Evolutionary conservation across 176 grass and related monocot genomes (phyloP).

Genomic region (Oropetium thomaeum): DNA sequence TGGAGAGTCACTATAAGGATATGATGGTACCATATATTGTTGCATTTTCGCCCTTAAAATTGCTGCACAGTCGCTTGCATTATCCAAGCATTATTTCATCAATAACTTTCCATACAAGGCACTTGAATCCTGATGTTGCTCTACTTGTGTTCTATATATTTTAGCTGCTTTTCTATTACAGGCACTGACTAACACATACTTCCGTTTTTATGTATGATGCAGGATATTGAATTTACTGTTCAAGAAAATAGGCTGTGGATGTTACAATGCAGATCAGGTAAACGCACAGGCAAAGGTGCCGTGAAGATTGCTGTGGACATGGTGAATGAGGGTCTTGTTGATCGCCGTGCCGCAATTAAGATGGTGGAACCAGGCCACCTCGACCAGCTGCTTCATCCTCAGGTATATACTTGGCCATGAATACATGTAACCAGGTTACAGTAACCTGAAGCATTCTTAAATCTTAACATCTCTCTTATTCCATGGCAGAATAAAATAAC

Average conservation of each 20-base stretch:
- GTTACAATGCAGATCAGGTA: conserved; percentile 94
- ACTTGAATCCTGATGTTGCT: conserved; percentile 1
- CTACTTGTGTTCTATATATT: background rate
- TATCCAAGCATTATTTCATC: background rate
- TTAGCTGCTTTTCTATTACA: background rate
- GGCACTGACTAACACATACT: background rate
- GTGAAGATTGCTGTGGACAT: conserved; percentile 95
- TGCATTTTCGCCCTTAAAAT: background rate
- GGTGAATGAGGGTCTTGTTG: conserved; percentile 77
- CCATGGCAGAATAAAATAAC: background rate
- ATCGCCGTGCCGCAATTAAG: conserved; percentile 62
- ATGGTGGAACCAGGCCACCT: conserved; percentile 95
- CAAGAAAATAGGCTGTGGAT: conserved; percentile 99
- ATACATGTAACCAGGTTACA: too few species aligned
- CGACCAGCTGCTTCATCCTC: conserved; percentile 98
- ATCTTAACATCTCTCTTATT: background rate
- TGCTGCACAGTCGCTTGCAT: background rate
- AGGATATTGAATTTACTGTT: conserved; percentile 99
- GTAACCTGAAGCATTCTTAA: conserved; percentile 5
- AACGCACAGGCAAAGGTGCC: conserved; percentile 83
- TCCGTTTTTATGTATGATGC: conserved; percentile 21
- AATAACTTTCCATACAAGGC: conserved; percentile 1
- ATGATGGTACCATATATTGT: conserved; percentile 31
- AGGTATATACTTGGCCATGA: conserved; percentile 52
- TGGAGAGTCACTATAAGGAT: conserved; percentile 96